These are phyloP conservation scores for Scheffersomyces coipomensis DNA, from an alignment of 805 yeast species.

Conservation along the genomic window DNA sequence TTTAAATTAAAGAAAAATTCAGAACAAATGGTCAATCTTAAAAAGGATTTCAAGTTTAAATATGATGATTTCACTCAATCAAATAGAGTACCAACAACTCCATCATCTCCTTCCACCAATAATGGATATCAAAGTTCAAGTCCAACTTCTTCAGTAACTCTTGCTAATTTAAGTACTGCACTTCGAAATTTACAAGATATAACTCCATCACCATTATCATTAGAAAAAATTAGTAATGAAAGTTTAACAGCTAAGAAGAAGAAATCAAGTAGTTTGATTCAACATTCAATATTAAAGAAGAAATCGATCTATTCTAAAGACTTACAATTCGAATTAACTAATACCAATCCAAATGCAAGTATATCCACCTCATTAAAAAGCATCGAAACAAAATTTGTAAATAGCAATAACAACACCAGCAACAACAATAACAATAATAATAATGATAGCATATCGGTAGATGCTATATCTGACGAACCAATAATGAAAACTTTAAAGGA, in stretches of 20 bases:
- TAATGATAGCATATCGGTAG: not conserved
- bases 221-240: slow-evolving; percentile 4
- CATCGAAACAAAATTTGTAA: not conserved
- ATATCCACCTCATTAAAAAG: not conserved
- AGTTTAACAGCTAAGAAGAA: slow-evolving; percentile 11
- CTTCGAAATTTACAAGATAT: slow-evolving; percentile 13
- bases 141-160: not conserved
- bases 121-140: not conserved
- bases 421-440: not conserved
- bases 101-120: slow-evolving; percentile 2
- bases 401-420: not conserved
- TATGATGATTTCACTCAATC: slow-evolving; percentile 10
- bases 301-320: slow-evolving; percentile 35
- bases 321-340: slow-evolving; percentile 32
- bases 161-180: not conserved
- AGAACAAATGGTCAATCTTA: slow-evolving; percentile 11
- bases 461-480: slow-evolving; percentile 4
- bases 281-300: slow-evolving; percentile 29
- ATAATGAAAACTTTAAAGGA: slow-evolving; percentile 17
- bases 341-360: not conserved
- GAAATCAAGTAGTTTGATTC: slow-evolving; percentile 14
- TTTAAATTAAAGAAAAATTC: slow-evolving; percentile 6
- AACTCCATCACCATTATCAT: slow-evolving; percentile 25
- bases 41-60: slow-evolving; percentile 23
- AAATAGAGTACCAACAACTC: slow-evolving; percentile 3